Conservation (phyloP, 129 eudicot genomes). For the Heracleum sosnowskyi region DNA sequence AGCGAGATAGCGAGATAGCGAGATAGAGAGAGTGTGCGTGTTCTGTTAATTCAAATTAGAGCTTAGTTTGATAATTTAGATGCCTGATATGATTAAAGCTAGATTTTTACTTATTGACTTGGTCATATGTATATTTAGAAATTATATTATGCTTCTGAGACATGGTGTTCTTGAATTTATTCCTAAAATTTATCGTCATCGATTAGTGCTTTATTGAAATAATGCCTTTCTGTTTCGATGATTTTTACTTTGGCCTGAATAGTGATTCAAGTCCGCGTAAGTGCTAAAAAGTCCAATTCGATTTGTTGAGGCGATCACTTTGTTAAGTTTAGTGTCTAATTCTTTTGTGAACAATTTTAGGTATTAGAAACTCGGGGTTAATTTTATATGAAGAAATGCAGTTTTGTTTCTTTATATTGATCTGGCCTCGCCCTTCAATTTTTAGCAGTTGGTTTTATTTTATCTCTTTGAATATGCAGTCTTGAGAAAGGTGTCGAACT, state of each 20-base stretch:
- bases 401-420: not conserved
- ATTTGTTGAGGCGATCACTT: not conserved
- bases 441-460: not conserved
- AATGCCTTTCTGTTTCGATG: too few species aligned
- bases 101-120: not conserved
- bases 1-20: too few species aligned
- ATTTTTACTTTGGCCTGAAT: not conserved
- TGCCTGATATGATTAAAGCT: not conserved
- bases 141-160: not conserved
- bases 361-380: not conserved
- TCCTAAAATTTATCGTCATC: too few species aligned
- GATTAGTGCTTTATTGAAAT: too few species aligned
- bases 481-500: constrained; percentile 91
- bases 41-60: not conserved
- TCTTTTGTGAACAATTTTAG: not conserved
- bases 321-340: not conserved
- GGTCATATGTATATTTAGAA: not conserved
- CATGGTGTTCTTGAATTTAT: too few species aligned
- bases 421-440: not conserved
- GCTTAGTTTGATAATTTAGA: not conserved
- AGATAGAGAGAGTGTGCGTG: too few species aligned
- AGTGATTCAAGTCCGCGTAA: not conserved
- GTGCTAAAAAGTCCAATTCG: not conserved
- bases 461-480: constrained; percentile 34
- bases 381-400: not conserved